These are phyloP conservation scores for Albugo laibachii DNA, from an alignment of 352 stramenopile species.

Conservation along the genomic window DNA sequence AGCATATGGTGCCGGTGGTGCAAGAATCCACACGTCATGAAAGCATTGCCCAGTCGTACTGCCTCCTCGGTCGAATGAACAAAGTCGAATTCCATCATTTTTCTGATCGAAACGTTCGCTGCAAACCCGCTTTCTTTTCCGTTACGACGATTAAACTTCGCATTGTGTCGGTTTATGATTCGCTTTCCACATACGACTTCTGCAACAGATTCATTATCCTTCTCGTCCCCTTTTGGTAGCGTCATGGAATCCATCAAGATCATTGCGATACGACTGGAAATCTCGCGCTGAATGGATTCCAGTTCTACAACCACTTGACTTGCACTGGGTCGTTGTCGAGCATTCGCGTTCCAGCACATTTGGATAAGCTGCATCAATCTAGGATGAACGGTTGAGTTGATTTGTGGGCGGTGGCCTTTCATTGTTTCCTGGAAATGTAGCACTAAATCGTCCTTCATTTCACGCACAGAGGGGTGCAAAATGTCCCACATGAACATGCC, in stretches of 20 bases:
- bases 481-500: slow-evolving; percentile 68
- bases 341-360: slow-evolving; percentile 25
- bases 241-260: not conserved
- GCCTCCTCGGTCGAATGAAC: slow-evolving; percentile 29
- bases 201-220: too few relatives aligned
- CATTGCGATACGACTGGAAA: slow-evolving; percentile 17
- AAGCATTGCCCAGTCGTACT: slow-evolving; percentile 26
- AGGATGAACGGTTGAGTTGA: slow-evolving; percentile 4
- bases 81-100: slow-evolving; percentile 35
- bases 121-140: slow-evolving; percentile 1
- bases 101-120: slow-evolving; percentile 30
- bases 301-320: slow-evolving; percentile 22
- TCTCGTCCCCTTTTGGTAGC: not conserved
- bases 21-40: slow-evolving; percentile 45
- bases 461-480: slow-evolving; percentile 22
- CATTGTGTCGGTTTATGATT: not conserved
- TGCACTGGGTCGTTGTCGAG: slow-evolving; percentile 24
- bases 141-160: slow-evolving; percentile 1
- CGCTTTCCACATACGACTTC: too few relatives aligned
- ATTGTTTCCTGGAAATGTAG: slow-evolving; percentile 47
- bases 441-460: slow-evolving; percentile 8
- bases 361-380: slow-evolving; percentile 23
- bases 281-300: slow-evolving; percentile 23
- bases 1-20: slow-evolving; percentile 27
- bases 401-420: slow-evolving; percentile 14